phyloP scores from a whole-genome alignment of 176 grass and related monocot species.

The Leersia perrieri region DNA sequence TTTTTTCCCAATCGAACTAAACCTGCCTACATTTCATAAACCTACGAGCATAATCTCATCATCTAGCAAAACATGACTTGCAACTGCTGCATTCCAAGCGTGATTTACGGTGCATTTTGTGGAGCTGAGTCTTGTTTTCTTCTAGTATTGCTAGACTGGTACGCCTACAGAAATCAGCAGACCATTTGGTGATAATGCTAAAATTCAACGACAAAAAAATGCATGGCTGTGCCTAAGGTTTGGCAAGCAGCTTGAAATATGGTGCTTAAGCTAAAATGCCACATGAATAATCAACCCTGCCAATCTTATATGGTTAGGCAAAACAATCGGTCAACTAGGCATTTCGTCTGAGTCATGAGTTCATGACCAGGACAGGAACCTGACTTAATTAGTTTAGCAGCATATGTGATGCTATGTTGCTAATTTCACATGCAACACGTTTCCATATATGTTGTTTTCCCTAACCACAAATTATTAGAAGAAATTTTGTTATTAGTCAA shows the following conservation, averaged over 20 bases:
- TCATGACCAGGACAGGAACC: background rate
- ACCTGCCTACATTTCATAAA: background rate
- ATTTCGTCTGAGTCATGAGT: background rate
- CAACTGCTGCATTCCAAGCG: background rate
- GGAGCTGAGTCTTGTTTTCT: background rate
- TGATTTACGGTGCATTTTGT: background rate
- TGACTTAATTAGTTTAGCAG: background rate
- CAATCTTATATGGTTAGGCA: background rate
- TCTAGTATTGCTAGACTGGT: background rate
- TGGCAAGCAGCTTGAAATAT: background rate
- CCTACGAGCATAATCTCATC: background rate
- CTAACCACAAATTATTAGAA: background rate
- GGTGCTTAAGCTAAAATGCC: background rate
- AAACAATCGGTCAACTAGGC: background rate
- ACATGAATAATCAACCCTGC: background rate
- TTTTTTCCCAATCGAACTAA: background rate
- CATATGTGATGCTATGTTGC: background rate
- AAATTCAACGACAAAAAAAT: background rate
- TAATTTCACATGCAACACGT: background rate
- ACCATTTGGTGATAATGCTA: background rate
- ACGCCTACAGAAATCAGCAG: background rate
- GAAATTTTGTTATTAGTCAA: background rate
- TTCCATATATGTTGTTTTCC: background rate
- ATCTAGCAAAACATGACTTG: too few species aligned
- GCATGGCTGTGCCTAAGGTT: background rate